Evolutionary conservation across 371 early-diverging fungal genomes (phyloP).

Genomic region (Apophysomyces trapeziformis): DNA sequence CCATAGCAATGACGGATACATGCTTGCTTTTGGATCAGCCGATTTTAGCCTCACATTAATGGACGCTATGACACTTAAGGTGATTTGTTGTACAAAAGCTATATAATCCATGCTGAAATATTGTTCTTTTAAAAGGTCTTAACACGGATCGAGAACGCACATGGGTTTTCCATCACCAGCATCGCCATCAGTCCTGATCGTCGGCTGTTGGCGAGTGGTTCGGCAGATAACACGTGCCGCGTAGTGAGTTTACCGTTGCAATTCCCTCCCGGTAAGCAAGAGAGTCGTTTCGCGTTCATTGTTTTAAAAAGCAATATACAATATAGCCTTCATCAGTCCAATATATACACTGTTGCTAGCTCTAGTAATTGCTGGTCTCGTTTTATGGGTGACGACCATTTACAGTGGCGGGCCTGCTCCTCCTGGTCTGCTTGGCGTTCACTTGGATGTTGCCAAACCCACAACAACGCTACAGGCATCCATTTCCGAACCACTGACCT

Average conservation of each 20-base stretch:
- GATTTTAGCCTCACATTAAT: constrained; percentile 58
- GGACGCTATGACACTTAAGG: constrained; percentile 56
- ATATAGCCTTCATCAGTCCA: constrained; percentile 31
- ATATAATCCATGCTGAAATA: background rate
- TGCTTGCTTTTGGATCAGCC: constrained; percentile 63
- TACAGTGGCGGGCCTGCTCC: constrained; percentile 2
- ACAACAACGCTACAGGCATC: constrained; percentile 1
- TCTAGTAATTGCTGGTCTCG: constrained; percentile 23
- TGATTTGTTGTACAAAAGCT: constrained; percentile 19
- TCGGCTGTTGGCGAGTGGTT: constrained; percentile 63
- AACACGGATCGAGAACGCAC: constrained; percentile 58
- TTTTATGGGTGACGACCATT: constrained; percentile 13
- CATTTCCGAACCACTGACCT: background rate
- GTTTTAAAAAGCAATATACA: background rate
- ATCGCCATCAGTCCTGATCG: constrained; percentile 66
- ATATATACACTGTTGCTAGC: constrained; percentile 42
- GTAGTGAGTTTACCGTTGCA: constrained; percentile 60
- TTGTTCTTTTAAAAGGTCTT: constrained; percentile 26
- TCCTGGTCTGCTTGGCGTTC: background rate
- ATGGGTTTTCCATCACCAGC: constrained; percentile 68
- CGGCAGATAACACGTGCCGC: constrained; percentile 69
- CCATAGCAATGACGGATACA: constrained; percentile 58
- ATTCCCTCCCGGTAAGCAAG: constrained; percentile 43
- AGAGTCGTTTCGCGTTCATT: background rate
- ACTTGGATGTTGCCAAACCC: background rate